phyloP scores from a whole-genome alignment of 495 filamentous ascomycete genomes.

The Penicillium tannophilum region DNA sequence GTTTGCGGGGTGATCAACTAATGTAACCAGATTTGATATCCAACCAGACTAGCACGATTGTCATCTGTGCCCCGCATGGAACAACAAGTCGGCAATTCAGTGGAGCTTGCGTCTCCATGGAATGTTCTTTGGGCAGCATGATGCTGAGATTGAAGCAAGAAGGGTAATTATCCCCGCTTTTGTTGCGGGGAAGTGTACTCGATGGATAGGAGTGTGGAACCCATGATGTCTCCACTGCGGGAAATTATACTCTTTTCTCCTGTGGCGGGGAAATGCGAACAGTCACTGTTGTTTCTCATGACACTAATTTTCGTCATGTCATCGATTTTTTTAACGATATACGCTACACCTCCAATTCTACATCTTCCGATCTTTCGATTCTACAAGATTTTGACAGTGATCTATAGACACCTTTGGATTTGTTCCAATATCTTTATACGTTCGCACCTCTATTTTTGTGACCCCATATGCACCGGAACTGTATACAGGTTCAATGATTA shows the following conservation, averaged over 20 bases:
- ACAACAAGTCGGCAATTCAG: constrained; percentile 5
- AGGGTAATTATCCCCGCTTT: constrained; percentile 5
- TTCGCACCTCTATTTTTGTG: too few species aligned
- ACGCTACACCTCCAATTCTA: too few species aligned
- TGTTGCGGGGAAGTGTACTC: constrained; percentile 4
- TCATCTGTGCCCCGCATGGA: constrained; percentile 15
- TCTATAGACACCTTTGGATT: not conserved
- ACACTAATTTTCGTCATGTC: not conserved
- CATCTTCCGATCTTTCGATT: too few species aligned
- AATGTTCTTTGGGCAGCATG: not conserved
- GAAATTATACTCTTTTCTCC: constrained; percentile 12
- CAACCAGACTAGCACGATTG: constrained; percentile 18
- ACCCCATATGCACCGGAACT: too few species aligned
- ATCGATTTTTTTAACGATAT: not conserved
- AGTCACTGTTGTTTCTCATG: not conserved
- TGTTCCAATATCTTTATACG: too few species aligned
- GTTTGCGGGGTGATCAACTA: constrained; percentile 15
- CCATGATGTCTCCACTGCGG: constrained; percentile 9
- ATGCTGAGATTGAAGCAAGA: not conserved
- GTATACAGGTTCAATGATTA: not conserved
- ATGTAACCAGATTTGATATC: constrained; percentile 5
- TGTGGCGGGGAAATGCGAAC: not conserved
- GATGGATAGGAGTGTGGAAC: not conserved
- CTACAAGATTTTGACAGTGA: too few species aligned
- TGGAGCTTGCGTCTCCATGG: constrained; percentile 10